Percentiles rank a stretch among this genome's conserved stretches.
phyloP scores from a whole-genome alignment of 2,329 filamentous ascomycete genomes.

The Neophaeococcomyces mojaviensis region DNA sequence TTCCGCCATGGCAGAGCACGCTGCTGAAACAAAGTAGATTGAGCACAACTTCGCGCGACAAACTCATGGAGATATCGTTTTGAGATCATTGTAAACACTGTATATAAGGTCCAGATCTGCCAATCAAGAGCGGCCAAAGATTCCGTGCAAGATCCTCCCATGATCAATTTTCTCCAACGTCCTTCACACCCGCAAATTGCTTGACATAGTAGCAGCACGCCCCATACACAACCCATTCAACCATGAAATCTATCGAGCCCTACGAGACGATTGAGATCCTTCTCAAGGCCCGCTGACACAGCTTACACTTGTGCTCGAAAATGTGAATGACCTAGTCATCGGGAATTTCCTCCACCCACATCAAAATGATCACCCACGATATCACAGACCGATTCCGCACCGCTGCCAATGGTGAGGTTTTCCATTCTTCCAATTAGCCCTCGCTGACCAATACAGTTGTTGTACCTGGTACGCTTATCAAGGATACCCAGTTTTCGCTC shows the following conservation, averaged over 20 bases:
- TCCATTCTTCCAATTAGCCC: conserved; percentile 1
- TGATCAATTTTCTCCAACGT: not conserved
- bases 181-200: not conserved
- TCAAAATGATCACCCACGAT: conserved; percentile 37
- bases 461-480: conserved; percentile 72
- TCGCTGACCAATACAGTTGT: conserved; percentile 10
- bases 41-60: not conserved
- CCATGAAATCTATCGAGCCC: no score
- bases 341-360: not conserved
- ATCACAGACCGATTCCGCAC: conserved; percentile 50
- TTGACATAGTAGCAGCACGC: no score
- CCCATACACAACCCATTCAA: no score
- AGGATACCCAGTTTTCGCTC: conserved; percentile 88
- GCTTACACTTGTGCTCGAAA: not conserved
- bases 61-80: not conserved
- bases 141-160: no score
- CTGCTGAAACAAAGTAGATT: conserved; percentile 27
- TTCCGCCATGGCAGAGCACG: conserved; percentile 39
- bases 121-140: conserved; percentile 7
- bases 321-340: not conserved
- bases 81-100: conserved; percentile 8
- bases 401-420: conserved; percentile 43
- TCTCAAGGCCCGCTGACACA: no score
- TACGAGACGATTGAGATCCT: no score
- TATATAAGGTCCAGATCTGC: conserved; percentile 7